These are phyloP conservation scores for Fusarium vanettenii DNA, from an alignment of 2,329 filamentous ascomycete genomes.

Conservation along the genomic window DNA sequence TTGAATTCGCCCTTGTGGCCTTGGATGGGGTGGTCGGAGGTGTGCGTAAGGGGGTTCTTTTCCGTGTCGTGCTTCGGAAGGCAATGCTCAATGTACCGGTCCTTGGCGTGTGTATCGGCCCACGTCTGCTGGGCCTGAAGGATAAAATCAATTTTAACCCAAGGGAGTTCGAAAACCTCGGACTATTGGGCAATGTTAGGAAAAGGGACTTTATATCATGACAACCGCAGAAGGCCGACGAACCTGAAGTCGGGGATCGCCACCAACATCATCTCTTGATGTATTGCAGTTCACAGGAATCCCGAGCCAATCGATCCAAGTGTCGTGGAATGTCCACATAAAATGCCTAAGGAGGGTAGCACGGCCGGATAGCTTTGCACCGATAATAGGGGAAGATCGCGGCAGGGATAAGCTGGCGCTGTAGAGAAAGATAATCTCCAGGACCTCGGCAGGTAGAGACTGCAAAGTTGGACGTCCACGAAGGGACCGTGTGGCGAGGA, in stretches of 20 bases:
- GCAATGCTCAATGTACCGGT: constrained; percentile 50
- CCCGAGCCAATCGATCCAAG: constrained; percentile 54
- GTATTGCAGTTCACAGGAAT: constrained; percentile 25
- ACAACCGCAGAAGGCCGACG: constrained; percentile 18
- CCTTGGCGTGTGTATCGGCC: constrained; percentile 53
- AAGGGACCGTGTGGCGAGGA: constrained; percentile 43
- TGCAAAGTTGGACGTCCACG: constrained; percentile 45
- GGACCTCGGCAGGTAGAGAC: constrained; percentile 62
- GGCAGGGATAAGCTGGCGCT: constrained; percentile 63
- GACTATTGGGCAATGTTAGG: constrained; percentile 47
- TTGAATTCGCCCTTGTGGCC: constrained; percentile 47
- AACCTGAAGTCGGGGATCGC: constrained; percentile 59
- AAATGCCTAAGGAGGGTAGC: constrained; percentile 52
- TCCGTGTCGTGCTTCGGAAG: constrained; percentile 25
- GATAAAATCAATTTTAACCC: constrained; percentile 59
- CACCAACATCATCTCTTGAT: constrained; percentile 36
- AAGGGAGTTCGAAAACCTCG: constrained; percentile 56
- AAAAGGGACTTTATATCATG: neutral
- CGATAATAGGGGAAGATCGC: constrained; percentile 57
- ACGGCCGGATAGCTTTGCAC: constrained; percentile 57
- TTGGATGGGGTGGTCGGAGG: constrained; percentile 30
- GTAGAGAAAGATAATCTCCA: constrained; percentile 64
- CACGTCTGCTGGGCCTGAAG: constrained; percentile 61
- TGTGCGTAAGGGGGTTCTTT: constrained; percentile 17
- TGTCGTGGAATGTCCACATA: constrained; percentile 51